Evolutionary conservation across 192 early-diverging fungal genomes (phyloP).

Genomic region (Entomortierella chlamydospora): DNA sequence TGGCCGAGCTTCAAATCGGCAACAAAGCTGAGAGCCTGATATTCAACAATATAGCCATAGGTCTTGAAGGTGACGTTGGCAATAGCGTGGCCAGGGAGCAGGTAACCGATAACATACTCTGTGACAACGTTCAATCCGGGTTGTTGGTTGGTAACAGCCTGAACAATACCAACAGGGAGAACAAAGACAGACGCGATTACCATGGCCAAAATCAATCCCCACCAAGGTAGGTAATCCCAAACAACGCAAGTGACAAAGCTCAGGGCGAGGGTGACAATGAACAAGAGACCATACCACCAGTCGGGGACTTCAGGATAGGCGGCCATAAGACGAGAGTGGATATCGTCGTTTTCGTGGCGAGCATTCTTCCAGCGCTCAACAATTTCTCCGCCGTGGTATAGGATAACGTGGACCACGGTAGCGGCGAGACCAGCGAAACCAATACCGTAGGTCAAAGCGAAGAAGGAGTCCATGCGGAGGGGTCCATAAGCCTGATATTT

Average conservation of each 20-base stretch:
- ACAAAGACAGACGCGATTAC: slow-evolving; percentile 54
- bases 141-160: slow-evolving; percentile 63
- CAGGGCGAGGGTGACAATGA: slow-evolving; percentile 57
- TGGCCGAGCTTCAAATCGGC: slow-evolving; percentile 80
- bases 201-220: slow-evolving; percentile 56
- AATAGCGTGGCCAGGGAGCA: slow-evolving; percentile 65
- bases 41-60: slow-evolving; percentile 65
- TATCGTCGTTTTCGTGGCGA: slow-evolving; percentile 54
- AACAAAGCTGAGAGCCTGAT: slow-evolving; percentile 80
- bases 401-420: slow-evolving; percentile 63
- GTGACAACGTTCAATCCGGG: slow-evolving; percentile 64
- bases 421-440: slow-evolving; percentile 66
- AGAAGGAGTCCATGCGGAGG: neutral
- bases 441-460: slow-evolving; percentile 57
- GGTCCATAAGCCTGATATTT: neutral
- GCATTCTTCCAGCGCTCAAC: slow-evolving; percentile 48
- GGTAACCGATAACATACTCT: slow-evolving; percentile 63
- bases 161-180: slow-evolving; percentile 68
- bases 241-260: slow-evolving; percentile 71
- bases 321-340: slow-evolving; percentile 74
- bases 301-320: slow-evolving; percentile 65
- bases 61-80: slow-evolving; percentile 70
- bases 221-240: slow-evolving; percentile 62
- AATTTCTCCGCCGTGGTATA: slow-evolving; percentile 73
- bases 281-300: slow-evolving; percentile 62